Evolutionary conservation across 169 alveolate genomes (phyloP).

Genomic region (Plasmodium vivax): DNA sequence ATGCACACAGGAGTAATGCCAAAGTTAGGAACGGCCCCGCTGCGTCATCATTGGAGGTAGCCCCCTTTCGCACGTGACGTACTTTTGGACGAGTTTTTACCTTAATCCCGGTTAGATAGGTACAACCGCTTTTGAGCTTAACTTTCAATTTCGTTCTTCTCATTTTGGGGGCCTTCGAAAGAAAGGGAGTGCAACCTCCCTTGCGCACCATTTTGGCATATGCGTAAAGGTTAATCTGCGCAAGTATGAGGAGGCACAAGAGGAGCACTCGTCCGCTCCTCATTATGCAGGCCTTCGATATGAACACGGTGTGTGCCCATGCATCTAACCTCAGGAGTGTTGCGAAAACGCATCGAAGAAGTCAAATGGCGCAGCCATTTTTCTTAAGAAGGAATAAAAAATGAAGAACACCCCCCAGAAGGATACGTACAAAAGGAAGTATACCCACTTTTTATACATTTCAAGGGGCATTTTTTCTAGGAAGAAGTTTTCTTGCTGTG

Average conservation of each 20-base stretch:
- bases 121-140: slow-evolving; percentile 22
- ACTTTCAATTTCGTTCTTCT: background rate
- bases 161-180: background rate
- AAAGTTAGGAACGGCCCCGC: background rate
- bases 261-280: background rate
- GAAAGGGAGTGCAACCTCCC: background rate
- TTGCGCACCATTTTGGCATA: background rate
- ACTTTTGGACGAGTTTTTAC: background rate
- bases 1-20: background rate
- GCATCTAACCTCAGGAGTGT: background rate
- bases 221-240: background rate
- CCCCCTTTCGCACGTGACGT: background rate
- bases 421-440: background rate
- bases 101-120: slow-evolving; percentile 61
- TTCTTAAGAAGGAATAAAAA: background rate
- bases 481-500: background rate
- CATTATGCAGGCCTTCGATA: background rate
- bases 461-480: background rate
- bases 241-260: background rate
- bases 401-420: background rate
- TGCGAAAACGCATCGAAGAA: background rate
- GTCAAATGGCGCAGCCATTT: background rate
- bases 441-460: background rate
- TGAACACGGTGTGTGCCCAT: background rate
- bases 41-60: background rate